Evolutionary conservation across 179 eudicot species (phyloP), one percentile per base, ranked within the genome.

Genomic region (Spergularia azorica): DNA sequence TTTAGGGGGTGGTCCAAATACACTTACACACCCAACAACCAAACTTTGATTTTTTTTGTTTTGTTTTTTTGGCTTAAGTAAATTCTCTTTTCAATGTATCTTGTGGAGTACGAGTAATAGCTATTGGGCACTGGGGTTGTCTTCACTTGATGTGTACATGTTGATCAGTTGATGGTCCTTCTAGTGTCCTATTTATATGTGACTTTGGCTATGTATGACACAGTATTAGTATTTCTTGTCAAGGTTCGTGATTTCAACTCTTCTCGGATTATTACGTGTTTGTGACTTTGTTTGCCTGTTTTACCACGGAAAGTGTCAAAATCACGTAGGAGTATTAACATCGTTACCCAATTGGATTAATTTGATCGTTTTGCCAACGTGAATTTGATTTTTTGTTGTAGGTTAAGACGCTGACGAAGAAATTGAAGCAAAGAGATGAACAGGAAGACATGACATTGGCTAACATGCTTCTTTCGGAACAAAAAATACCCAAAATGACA

Each of bases 1-100:
- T 72, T 20, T 58, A 50, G 58, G 41, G 52, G 71, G 71, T 55
- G 80, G 82, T 75, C 82, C 82, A 71, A 61, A 59, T 67, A 36
- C 10, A 36, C 39, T 36, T 36, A 32, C 36, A 36, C 39, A 8
- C 38, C 21, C 54, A 75, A 51, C 70, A 74, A 52, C 71, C 75
- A 74, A 69, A 69, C 58, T 41, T 79, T 79, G 63, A 62, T 46
- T 7, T 46, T 46, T 46, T 46, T 46, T 46, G 8, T 46, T 46
- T 46, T 7, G 38, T 64, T 62, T 68, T 69, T 70, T n/a, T 57
- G 61, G 60, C 55, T 38, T 51, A 21, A 67, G 51, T 77, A 16
- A 46, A 56, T 56, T 55, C 18, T 70, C 54, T 58, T 36, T 80
- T 18, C 46, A 48, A 17, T 61, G 50, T 46, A 67, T 50, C 56